Base-by-base conservation (phyloP, 2,329 filamentous ascomycete species). In the Colletotrichum echinochloae region DNA sequence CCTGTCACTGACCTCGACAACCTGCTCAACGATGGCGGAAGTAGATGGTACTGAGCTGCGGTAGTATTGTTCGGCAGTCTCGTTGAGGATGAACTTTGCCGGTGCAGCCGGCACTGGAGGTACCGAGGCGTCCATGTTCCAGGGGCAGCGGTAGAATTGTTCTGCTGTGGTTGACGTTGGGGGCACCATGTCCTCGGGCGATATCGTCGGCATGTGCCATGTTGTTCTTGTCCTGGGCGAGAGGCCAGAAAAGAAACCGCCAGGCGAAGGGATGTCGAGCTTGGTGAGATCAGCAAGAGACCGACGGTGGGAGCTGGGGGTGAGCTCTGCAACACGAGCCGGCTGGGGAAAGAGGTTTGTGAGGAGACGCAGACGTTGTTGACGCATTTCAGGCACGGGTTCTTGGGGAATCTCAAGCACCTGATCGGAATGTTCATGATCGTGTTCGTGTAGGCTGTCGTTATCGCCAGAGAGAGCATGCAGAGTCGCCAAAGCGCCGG, bases 121-220 rank as follows among this genome's bases (percentile, higher is more conserved):
- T 46, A 78, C 76, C 9, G 78, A 77, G n/a, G 81, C 73, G 60
- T 84, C 79, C 28, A 81, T 81, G 73, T 85, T 87, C 91, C 94
- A 98, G 3, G 95, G 94, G 35, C 92, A 87, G 73, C 92, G 91
- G 82, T 98, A 98, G 77, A 98, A 98, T 73, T 92, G 90, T 78
- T 97, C 94, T 12, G 95, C 95, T n/a, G 92, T 94, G 37, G 94
- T 94, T 1, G 95, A 97, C 0, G 94, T 95, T 1, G 94, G 94
- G 0, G 90, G 89, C 3, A 83, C 81, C 73, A 85, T 78, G 23
- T 86, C 87, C 9, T 88, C 86, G 16, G 87, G 86, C 26, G 86
- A 85, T 74, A 80, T 83, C 35, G 83, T 82, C 14, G 87, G 85
- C 70, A 91, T 83, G 76, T 94, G 90, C 95, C 95, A 98, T 16